These are phyloP conservation scores for Sporisorium iseilematis-ciliati DNA, from an alignment of 1,284 basidiomycete genomes.

Conservation along the genomic window DNA sequence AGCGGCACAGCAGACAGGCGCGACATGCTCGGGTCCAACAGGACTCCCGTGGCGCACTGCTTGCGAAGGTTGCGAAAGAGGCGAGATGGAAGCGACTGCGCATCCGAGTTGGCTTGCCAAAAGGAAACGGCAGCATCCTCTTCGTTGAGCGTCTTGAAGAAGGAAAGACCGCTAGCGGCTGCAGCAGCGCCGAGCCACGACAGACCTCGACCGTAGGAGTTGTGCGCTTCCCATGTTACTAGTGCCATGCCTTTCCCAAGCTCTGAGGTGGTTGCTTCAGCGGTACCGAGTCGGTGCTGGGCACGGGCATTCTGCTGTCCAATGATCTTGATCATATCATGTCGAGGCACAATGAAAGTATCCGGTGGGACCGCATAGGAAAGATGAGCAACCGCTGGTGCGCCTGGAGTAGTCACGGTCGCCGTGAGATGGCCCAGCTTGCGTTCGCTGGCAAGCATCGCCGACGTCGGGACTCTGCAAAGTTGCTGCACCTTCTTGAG, in stretches of 20 bases:
- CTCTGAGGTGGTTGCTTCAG: conserved; percentile 15
- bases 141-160: conserved; percentile 30
- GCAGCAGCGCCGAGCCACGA: conserved; percentile 49
- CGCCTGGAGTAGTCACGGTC: conserved; percentile 15
- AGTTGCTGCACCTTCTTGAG: conserved; percentile 40
- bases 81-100: conserved; percentile 39
- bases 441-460: conserved; percentile 33
- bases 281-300: conserved; percentile 22
- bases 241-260: conserved; percentile 42
- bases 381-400: neutral
- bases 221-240: conserved; percentile 45
- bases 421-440: conserved; percentile 18
- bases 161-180: conserved; percentile 44
- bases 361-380: conserved; percentile 25
- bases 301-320: conserved; percentile 35
- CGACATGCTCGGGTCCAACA: conserved; percentile 40
- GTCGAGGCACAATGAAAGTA: conserved; percentile 39
- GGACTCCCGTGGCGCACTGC: conserved; percentile 40
- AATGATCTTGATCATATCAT: conserved; percentile 42
- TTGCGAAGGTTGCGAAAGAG: conserved; percentile 37
- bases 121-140: conserved; percentile 40
- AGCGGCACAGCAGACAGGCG: conserved; percentile 3
- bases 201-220: conserved; percentile 39
- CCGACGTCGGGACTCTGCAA: conserved; percentile 36
- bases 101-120: conserved; percentile 44